phyloP scores from a whole-genome alignment of 495 filamentous ascomycete species.

The Ascobolus immersus region DNA sequence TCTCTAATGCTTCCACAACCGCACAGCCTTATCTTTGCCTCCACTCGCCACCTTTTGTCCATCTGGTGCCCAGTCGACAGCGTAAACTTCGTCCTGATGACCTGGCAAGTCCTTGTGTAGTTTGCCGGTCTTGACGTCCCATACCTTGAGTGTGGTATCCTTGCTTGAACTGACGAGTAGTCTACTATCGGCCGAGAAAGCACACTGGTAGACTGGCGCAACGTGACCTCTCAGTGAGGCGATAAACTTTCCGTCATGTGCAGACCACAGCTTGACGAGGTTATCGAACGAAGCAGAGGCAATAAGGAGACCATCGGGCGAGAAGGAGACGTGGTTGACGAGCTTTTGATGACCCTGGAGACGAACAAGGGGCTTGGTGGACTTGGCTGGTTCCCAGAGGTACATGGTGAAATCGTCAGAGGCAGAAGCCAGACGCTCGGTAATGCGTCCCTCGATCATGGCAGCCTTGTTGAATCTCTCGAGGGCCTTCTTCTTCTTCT shows the following conservation, averaged over 20 bases:
- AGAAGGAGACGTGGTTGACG: constrained; percentile 88
- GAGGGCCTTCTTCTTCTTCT: constrained; percentile 47
- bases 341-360: constrained; percentile 85
- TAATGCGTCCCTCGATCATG: constrained; percentile 46
- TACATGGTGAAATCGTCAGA: constrained; percentile 93
- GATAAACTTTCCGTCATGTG: constrained; percentile 50
- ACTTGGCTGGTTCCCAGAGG: constrained; percentile 68
- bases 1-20: constrained; percentile 15
- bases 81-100: constrained; percentile 85
- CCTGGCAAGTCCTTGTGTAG: constrained; percentile 62
- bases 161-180: constrained; percentile 64
- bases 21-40: constrained; percentile 53
- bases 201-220: constrained; percentile 69
- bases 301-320: constrained; percentile 61
- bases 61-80: constrained; percentile 77
- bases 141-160: constrained; percentile 86
- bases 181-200: constrained; percentile 70
- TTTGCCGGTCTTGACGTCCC: constrained; percentile 69
- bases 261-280: constrained; percentile 70
- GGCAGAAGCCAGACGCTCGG: constrained; percentile 71
- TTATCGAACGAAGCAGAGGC: constrained; percentile 83
- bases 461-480: constrained; percentile 76
- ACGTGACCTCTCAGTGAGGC: constrained; percentile 77
- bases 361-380: constrained; percentile 61
- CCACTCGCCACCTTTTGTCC: constrained; percentile 66